A percentile compares a stretch with the other conserved stretches of the same genome.
Evolutionary conservation across 75 land plant species (phyloP).

Genomic region (Sequoiadendron giganteum): DNA sequence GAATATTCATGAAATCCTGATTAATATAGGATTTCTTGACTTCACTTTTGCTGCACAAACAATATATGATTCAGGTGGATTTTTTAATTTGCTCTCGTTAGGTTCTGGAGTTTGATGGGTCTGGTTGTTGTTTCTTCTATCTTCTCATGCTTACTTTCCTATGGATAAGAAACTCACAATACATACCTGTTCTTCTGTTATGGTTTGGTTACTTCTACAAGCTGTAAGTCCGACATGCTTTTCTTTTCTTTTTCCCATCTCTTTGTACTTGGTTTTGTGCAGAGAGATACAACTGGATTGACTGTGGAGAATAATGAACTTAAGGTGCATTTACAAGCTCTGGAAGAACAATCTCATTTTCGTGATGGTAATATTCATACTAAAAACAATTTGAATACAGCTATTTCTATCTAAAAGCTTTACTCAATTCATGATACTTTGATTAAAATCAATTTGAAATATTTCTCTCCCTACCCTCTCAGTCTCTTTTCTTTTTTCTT

Average conservation of each 20-base stretch:
- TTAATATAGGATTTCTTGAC: neutral
- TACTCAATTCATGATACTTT: too few relatives aligned
- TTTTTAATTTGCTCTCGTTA: neutral
- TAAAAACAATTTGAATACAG: neutral
- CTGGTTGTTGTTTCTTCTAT: neutral
- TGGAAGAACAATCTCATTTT: constrained; percentile 28
- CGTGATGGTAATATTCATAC: constrained; percentile 24
- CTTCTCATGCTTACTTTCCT: neutral
- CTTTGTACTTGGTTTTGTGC: neutral
- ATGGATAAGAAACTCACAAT: neutral
- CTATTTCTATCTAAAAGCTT: too few relatives aligned
- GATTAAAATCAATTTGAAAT: too few relatives aligned
- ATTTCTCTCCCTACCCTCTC: too few relatives aligned
- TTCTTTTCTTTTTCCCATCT: neutral
- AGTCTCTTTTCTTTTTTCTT: too few relatives aligned
- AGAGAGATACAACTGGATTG: constrained; percentile 29
- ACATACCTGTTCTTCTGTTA: neutral
- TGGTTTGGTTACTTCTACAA: neutral
- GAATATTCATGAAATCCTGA: neutral
- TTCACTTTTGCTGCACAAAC: neutral
- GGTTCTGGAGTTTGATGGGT: neutral
- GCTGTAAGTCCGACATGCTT: neutral
- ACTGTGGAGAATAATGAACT: constrained; percentile 26
- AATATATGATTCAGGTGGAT: neutral
- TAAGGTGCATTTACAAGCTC: constrained; percentile 21